Percentiles rank a stretch among this genome's conserved stretches.
These are phyloP conservation scores for Hericium rajendrae DNA, from an alignment of 768 basidiomycete species.

Conservation along the genomic window DNA sequence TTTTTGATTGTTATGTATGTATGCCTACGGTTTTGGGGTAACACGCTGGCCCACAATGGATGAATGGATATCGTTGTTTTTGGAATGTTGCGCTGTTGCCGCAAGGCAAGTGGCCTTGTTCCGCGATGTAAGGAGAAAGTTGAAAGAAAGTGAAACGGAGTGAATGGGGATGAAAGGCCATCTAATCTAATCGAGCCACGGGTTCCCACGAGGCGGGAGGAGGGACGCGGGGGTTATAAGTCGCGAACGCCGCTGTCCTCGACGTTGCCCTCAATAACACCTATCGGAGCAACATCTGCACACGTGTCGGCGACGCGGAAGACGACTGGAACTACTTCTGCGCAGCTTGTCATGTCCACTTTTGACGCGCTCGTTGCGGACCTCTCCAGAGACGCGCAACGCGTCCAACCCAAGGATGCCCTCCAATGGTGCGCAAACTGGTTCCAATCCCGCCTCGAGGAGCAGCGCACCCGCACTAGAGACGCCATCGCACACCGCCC, in stretches of 20 bases:
- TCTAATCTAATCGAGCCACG: not conserved
- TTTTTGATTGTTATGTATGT: not conserved
- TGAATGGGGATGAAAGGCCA: not conserved
- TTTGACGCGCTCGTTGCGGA: conserved; percentile 79
- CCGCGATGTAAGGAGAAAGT: too few relatives aligned
- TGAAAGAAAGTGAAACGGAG: too few relatives aligned
- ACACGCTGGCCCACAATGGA: too few relatives aligned
- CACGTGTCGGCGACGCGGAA: too few relatives aligned
- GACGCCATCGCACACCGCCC: conserved; percentile 49
- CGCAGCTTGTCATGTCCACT: conserved; percentile 42
- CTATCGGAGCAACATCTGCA: too few relatives aligned
- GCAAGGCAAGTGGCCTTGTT: too few relatives aligned
- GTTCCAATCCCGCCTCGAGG: conserved; percentile 84
- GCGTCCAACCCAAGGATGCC: conserved; percentile 81
- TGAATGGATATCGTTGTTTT: not conserved
- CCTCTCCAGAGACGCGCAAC: conserved; percentile 75
- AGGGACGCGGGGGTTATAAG: not conserved
- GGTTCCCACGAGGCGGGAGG: not conserved
- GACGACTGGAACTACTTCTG: too few relatives aligned
- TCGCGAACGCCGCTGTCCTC: not conserved
- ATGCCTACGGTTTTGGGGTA: not conserved
- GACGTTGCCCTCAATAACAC: not conserved
- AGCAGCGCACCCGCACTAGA: conserved; percentile 69
- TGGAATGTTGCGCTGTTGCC: not conserved
- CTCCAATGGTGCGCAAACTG: conserved; percentile 91